Base-by-base conservation (phyloP, 1,284 basidiomycete genomes). In the Entoloma clypeatum region DNA sequence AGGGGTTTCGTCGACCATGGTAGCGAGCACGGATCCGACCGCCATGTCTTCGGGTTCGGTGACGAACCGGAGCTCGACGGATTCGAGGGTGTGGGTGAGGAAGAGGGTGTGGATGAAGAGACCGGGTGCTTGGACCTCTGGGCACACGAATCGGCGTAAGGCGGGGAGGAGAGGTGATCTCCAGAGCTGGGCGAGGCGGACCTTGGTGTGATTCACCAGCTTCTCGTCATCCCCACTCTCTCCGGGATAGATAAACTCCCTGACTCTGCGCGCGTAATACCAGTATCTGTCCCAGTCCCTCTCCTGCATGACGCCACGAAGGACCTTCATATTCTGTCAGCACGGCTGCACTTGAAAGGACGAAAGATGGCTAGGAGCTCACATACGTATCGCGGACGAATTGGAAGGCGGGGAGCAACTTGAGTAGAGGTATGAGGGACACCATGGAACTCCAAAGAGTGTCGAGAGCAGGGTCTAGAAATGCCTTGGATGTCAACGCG, bases 391-490 rank as follows among this genome's bases (percentile, higher is more conserved):
- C 36, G 16, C 49, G 31, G 2, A 49, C 39, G n/a, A 42, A 24
- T 11, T 39, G 42, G 33, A 58, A 52, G 1, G 45, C 26, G 1
- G 53, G 49, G 7, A 58, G 21, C 10, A 58, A 11, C 32, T 50
- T 54, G n/a, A 56, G 39, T 7, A 56, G 35, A 7, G 53, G 54
- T 4, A 54, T 35, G 16, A 56, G 30, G n/a, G 47, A 48, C 14
- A 43, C 31, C 43, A 56, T 41, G 13, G 34, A 39, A 17, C 31
- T 48, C 57, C 57, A 59, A 4, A 59, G 40, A 2, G 49, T 38
- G 21, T 53, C 36, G 22, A 47, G 44, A 2, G 55, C 55, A 9
- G 56, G 56, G 2, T 49, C 39, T 2, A 44, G 19, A 36, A 59
- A 59, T 3, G 50, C 39, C 41, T 45, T 55, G 36, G 51, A 53